phyloP scores from a whole-genome alignment of 2,329 filamentous ascomycete species.

The Pseudogymnoascus sp. region DNA sequence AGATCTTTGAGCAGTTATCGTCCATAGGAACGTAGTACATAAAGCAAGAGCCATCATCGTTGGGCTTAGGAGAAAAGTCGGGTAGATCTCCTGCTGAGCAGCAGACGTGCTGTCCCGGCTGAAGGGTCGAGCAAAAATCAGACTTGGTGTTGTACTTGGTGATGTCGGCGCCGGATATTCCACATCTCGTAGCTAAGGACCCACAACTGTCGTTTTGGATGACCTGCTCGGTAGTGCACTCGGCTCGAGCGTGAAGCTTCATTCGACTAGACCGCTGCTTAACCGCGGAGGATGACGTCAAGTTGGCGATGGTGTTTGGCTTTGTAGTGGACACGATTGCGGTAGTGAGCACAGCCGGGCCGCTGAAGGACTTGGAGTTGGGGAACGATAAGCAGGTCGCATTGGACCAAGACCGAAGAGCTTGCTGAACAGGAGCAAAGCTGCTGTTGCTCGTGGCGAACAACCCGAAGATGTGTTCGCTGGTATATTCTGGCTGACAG shows the following conservation, averaged over 20 bases:
- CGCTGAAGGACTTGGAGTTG: background rate
- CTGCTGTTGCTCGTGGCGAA: slow-evolving; percentile 28
- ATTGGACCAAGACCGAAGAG: slow-evolving; percentile 9
- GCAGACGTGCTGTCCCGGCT: slow-evolving; percentile 27
- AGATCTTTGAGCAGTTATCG: slow-evolving; percentile 33
- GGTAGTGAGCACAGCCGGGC: background rate
- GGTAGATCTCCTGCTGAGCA: slow-evolving; percentile 29
- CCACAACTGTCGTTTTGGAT: slow-evolving; percentile 31
- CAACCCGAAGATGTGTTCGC: slow-evolving; percentile 30
- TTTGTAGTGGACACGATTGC: background rate
- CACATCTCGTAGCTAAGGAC: slow-evolving; percentile 32
- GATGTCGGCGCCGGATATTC: slow-evolving; percentile 30
- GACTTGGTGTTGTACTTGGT: slow-evolving; percentile 26
- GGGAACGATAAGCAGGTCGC: background rate
- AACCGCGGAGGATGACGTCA: background rate
- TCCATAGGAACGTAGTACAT: slow-evolving; percentile 28
- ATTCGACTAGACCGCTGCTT: background rate
- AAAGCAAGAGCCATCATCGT: slow-evolving; percentile 32
- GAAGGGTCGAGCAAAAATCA: slow-evolving; percentile 25
- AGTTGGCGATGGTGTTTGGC: background rate
- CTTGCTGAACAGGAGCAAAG: slow-evolving; percentile 17
- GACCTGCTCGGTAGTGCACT: slow-evolving; percentile 30
- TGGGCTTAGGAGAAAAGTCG: slow-evolving; percentile 26
- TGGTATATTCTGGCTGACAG: slow-evolving; percentile 27
- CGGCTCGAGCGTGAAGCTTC: slow-evolving; percentile 16